phyloP scores from a whole-genome alignment of 1,139 yeast genomes.

The Suhomyces taliae region DNA sequence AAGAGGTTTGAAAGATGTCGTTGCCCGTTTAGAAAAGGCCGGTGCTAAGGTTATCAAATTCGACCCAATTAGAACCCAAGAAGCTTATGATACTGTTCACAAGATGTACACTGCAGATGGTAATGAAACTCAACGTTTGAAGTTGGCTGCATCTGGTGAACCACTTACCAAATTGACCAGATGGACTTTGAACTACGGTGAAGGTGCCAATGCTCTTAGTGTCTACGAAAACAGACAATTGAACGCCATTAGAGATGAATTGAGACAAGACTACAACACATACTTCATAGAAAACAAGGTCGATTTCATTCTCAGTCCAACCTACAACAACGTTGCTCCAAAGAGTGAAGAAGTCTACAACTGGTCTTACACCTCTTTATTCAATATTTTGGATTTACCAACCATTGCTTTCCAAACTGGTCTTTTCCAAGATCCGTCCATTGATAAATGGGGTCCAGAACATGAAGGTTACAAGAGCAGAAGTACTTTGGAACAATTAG shows the following conservation, averaged over 20 bases:
- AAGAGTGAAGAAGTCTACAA: conserved; percentile 61
- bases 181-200: conserved; percentile 59
- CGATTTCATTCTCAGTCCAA: conserved; percentile 69
- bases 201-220: conserved; percentile 45
- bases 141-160: conserved; percentile 63
- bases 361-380: conserved; percentile 76
- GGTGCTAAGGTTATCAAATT: conserved; percentile 32
- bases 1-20: conserved; percentile 22
- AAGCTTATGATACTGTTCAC: conserved; percentile 53
- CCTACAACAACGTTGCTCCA: conserved; percentile 73
- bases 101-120: conserved; percentile 61
- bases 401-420: conserved; percentile 64
- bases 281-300: conserved; percentile 55
- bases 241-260: conserved; percentile 49
- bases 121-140: conserved; percentile 50
- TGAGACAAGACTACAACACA: conserved; percentile 56
- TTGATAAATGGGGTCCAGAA: conserved; percentile 41
- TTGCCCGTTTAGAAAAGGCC: conserved; percentile 17
- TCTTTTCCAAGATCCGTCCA: conserved; percentile 51
- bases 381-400: conserved; percentile 65
- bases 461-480: conserved; percentile 32
- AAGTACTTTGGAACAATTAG: conserved; percentile 48
- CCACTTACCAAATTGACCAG: conserved; percentile 60
- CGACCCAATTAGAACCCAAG: conserved; percentile 50
- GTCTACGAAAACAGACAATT: conserved; percentile 50